Conservation (phyloP, 352 stramenopile genomes). For the Pythium dissimile region DNA sequence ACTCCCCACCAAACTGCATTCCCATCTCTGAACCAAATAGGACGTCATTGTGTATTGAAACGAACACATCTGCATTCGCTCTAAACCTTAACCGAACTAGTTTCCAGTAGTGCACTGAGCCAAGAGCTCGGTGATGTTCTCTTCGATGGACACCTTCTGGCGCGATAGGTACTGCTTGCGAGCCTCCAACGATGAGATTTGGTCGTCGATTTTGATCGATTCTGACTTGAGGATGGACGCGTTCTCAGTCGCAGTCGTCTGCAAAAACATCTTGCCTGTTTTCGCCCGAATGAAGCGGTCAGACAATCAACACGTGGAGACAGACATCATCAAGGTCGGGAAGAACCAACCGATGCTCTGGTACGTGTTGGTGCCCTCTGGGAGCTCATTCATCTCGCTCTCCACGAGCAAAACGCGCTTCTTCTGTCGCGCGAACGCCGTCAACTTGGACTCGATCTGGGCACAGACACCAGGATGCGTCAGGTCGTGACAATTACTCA, state of each 20-base stretch:
- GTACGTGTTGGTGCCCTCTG: constrained; percentile 58
- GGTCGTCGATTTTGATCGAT: constrained; percentile 53
- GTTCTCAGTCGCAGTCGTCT: constrained; percentile 56
- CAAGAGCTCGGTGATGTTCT: constrained; percentile 83
- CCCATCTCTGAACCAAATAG: too few relatives aligned
- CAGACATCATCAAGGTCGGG: neutral
- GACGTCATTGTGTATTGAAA: too few relatives aligned
- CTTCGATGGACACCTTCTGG: constrained; percentile 74
- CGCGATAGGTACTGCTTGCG: constrained; percentile 80
- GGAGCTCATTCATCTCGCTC: constrained; percentile 64
- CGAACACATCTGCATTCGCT: too few relatives aligned
- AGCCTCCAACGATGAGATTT: constrained; percentile 68
- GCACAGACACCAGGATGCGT: neutral
- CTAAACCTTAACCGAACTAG: neutral
- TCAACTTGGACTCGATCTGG: constrained; percentile 69
- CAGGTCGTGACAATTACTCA: neutral
- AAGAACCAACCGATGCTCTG: constrained; percentile 48
- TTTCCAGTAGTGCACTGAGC: constrained; percentile 55
- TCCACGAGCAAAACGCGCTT: constrained; percentile 73
- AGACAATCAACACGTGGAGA: neutral
- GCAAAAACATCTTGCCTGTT: constrained; percentile 76
- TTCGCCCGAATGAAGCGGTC: neutral
- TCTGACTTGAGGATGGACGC: constrained; percentile 50
- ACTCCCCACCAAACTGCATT: too few relatives aligned
- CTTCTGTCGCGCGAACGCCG: constrained; percentile 57